Percentiles rank a stretch among this genome's conserved stretches.
These are phyloP conservation scores for Iberis pinnata DNA, from an alignment of 345 rosid genomes.

Conservation along the genomic window DNA sequence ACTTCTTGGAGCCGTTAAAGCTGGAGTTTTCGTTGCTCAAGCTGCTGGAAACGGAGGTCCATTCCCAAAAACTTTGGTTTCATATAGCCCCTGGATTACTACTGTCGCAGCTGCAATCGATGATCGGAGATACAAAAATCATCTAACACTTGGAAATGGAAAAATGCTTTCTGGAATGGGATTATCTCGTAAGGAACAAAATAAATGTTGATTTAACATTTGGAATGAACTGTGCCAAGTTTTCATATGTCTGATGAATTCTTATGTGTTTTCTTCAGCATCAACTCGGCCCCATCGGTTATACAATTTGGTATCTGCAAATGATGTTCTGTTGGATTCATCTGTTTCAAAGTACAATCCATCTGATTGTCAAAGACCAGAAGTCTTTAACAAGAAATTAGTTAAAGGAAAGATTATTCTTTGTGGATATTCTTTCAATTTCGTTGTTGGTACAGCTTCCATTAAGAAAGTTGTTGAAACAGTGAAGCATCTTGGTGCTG, in stretches of 20 bases:
- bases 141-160: slow-evolving; percentile 77
- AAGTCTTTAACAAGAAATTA: slow-evolving; percentile 76
- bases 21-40: slow-evolving; percentile 97
- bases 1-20: slow-evolving; percentile 97
- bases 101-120: slow-evolving; percentile 97
- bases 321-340: slow-evolving; percentile 81
- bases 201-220: slow-evolving; percentile 21
- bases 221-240: background rate
- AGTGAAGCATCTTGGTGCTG: slow-evolving; percentile 79
- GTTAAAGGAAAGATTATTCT: slow-evolving; percentile 85
- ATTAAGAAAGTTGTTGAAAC: slow-evolving; percentile 89
- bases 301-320: slow-evolving; percentile 82
- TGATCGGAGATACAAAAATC: slow-evolving; percentile 91
- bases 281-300: slow-evolving; percentile 64
- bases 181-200: slow-evolving; percentile 52
- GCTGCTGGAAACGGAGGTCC: slow-evolving; percentile 99
- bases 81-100: slow-evolving; percentile 97
- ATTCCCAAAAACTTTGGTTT: slow-evolving; percentile 84
- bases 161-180: slow-evolving; percentile 77
- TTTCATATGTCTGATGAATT: slow-evolving; percentile 1
- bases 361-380: slow-evolving; percentile 95
- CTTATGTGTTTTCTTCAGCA: slow-evolving; percentile 46
- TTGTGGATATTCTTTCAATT: slow-evolving; percentile 98
- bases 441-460: slow-evolving; percentile 89
- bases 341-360: slow-evolving; percentile 70